Base-by-base conservation (phyloP, 2,329 filamentous ascomycete species). In the Ampelomyces quisqualis region DNA sequence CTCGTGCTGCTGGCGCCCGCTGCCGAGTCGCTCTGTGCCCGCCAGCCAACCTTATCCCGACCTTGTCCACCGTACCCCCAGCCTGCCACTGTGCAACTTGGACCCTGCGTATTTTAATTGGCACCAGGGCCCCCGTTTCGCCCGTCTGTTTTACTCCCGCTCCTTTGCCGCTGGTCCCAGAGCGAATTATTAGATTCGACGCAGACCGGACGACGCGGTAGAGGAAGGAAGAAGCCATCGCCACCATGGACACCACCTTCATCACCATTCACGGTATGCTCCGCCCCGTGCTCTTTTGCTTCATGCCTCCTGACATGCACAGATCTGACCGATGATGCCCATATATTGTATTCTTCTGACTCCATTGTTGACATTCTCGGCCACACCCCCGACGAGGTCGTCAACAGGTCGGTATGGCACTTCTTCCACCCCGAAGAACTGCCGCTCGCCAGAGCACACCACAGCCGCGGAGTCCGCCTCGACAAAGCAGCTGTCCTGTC, bases 401-500 rank as follows among this genome's bases (percentile, higher is more conserved):
- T 83, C 58, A 83, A 86, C 48, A 82, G 76, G 60, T 88, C 89
- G 45, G 85, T 82, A 60, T 95, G 90, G 75, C 85, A 93, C 20
- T 94, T 87, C 67, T 94, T 94, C 62, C 86, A 91, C 57, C 85
- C 85, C 1, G 83, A 90, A 7, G 88, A 95, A 69, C 74, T 90
- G 14, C 84, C 85, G 0, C 81, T 86, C 57, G 89, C 88, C 24
- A 81, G 82, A 45, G 77, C 79, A 20, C 75, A 90, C 38, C 86
- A 93, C 68, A 82, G 76, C 53, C 81, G 85, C 36, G 85, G 86
- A 13, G 78, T 94, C 33, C 74, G 81, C 39, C 78, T 91, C 45
- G 89, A 94, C 72, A 93, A 90, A 66, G 89, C 88, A 11, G 88
- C 89, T 3, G 86, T 90, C 13, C 75, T 95, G 43, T 84, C 88